Conservation (phyloP, 2,329 filamentous ascomycete genomes). For the Scedosporium minutisporum region DNA sequence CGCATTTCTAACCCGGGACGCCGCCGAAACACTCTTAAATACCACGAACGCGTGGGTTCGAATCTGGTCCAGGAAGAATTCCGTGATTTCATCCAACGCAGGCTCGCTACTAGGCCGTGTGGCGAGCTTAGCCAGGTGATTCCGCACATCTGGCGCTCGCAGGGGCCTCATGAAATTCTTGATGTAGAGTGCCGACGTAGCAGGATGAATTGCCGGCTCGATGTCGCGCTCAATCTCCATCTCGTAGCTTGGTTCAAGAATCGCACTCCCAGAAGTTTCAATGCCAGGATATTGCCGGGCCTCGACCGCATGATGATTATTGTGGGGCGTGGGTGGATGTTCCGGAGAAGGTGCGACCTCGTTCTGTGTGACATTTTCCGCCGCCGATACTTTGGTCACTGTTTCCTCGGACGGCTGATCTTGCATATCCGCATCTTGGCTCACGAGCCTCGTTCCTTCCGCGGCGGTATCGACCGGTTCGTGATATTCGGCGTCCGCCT, state of each 20-base stretch:
- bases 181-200: conserved; percentile 76
- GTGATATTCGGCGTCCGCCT: not conserved
- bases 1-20: conserved; percentile 63
- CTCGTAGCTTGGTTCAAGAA: conserved; percentile 14
- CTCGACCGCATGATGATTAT: not conserved
- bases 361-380: not conserved
- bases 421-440: not conserved
- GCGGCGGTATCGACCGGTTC: not conserved
- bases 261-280: conserved; percentile 3
- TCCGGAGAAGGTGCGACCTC: not conserved
- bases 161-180: conserved; percentile 83
- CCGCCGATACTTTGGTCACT: not conserved
- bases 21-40: conserved; percentile 60
- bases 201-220: conserved; percentile 55
- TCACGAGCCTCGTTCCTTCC: not conserved
- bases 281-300: not conserved
- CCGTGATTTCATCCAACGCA: conserved; percentile 45
- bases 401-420: not conserved
- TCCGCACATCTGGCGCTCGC: conserved; percentile 54
- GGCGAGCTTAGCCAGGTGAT: conserved; percentile 62
- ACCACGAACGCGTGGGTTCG: conserved; percentile 78
- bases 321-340: not conserved
- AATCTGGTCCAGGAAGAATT: conserved; percentile 75
- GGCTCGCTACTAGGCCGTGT: conserved; percentile 39
- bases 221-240: conserved; percentile 27